Evolutionary conservation across 108 stramenopile species (phyloP), one percentile per base, ranked within the genome.

Genomic region (Halocafeteria seosinensis): DNA sequence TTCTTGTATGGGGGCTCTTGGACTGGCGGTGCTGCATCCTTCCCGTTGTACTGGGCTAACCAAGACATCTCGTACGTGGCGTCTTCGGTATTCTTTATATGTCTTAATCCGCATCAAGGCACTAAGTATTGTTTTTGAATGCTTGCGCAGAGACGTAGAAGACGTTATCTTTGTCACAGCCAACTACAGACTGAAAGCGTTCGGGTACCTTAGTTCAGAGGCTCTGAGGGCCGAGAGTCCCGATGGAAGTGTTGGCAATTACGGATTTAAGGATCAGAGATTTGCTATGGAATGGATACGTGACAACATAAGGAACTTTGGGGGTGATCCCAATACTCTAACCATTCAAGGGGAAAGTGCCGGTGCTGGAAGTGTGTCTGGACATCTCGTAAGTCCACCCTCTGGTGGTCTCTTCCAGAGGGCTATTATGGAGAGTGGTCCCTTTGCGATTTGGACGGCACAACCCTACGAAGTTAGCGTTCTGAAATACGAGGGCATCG

Each of bases 341-440:
- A 67, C 53, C 1, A 69, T 74, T 60, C 53, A 37, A 34, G 73
- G 73, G 0, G 35, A 74, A 64, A 60, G 64, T 31, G 53, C 71
- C 17, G 71, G 71, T 12, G 68, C 62, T 38, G 62, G 34, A 6
- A 28, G 34, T 33, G 51, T 63, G 35, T 37, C 36, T 8, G 8
- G 55, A 62, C 65, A 77, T 31, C 53, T 77, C 50, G 65, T 50
- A 31, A 62, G 38, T 12, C 60, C 52, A 31, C 33, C 62, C 4
- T 58, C 72, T 12, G 34, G 50, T 24, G 68, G 63, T 17, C 69
- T 76, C 12, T 76, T 74, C 70, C 65, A 76, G 37, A 37, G 29
- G 23, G 69, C 34, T 17, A 36, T 66, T 17, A 32, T 61, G 38
- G 68, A 74, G 57, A 47, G 38, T 13, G 67, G 67, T 26, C 25